phyloP scores from a whole-genome alignment of 805 yeast species.

The Gaillardinia entomophila region DNA sequence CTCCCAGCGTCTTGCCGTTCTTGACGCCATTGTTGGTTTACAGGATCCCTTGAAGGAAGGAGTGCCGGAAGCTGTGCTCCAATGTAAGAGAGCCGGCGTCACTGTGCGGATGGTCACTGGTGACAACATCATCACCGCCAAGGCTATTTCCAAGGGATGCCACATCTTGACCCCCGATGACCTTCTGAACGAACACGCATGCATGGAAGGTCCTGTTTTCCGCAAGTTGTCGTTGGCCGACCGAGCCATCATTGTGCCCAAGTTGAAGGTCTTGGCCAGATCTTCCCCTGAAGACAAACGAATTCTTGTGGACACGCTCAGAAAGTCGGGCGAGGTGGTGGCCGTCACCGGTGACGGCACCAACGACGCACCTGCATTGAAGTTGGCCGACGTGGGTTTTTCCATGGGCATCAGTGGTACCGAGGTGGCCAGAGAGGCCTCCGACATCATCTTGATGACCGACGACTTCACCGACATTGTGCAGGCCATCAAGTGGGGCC shows the following conservation, averaged over 20 bases:
- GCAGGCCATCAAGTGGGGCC: conserved; percentile 97
- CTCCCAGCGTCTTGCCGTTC: conserved; percentile 28
- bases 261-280: conserved; percentile 80
- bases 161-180: conserved; percentile 60
- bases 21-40: conserved; percentile 83
- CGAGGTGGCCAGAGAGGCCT: conserved; percentile 97
- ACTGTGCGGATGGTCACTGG: conserved; percentile 98
- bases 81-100: conserved; percentile 89
- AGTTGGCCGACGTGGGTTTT: conserved; percentile 95
- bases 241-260: conserved; percentile 60
- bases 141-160: conserved; percentile 83
- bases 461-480: conserved; percentile 94
- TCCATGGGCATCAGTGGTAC: conserved; percentile 99
- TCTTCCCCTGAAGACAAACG: conserved; percentile 96
- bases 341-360: conserved; percentile 99
- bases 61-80: conserved; percentile 80
- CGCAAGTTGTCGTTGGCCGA: conserved; percentile 57
- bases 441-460: conserved; percentile 86
- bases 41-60: conserved; percentile 93
- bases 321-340: conserved; percentile 82
- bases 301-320: conserved; percentile 73
- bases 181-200: conserved; percentile 47
- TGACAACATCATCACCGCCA: conserved; percentile 87
- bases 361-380: conserved; percentile 96
- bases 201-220: conserved; percentile 92